Evolutionary conservation across 805 yeast genomes (phyloP).

Genomic region (Lachancea sp.): DNA sequence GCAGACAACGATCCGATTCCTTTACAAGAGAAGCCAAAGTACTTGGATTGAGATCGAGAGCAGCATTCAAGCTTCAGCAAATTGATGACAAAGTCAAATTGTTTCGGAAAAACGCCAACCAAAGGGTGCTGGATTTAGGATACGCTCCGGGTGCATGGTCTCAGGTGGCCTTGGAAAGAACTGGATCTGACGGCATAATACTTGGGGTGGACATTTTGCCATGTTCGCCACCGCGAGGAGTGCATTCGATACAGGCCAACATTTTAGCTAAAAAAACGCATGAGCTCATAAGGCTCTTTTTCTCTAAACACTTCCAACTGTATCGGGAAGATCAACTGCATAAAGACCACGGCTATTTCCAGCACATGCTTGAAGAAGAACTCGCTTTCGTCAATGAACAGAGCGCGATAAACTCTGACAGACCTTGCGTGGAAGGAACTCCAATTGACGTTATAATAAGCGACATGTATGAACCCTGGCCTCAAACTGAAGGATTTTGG

Average conservation of each 20-base stretch:
- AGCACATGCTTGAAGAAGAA: slow-evolving; percentile 17
- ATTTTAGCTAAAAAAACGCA: slow-evolving; percentile 67
- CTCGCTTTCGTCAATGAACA: slow-evolving; percentile 12
- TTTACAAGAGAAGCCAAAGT: slow-evolving; percentile 62
- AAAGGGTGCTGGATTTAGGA: slow-evolving; percentile 77
- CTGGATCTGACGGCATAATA: slow-evolving; percentile 47
- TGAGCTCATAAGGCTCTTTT: slow-evolving; percentile 44
- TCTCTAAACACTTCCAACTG: slow-evolving; percentile 30
- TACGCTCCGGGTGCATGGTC: slow-evolving; percentile 96
- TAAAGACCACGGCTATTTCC: slow-evolving; percentile 21
- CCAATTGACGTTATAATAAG: slow-evolving; percentile 66
- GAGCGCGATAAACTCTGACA: too few species aligned
- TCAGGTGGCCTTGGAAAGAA: slow-evolving; percentile 62
- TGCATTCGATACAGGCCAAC: slow-evolving; percentile 78
- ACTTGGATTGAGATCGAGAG: slow-evolving; percentile 67
- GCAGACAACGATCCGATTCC: slow-evolving; percentile 59
- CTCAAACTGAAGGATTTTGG: slow-evolving; percentile 46
- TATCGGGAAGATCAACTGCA: slow-evolving; percentile 34
- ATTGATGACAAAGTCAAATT: slow-evolving; percentile 58
- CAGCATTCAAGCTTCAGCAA: slow-evolving; percentile 83
- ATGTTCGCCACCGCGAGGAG: slow-evolving; percentile 74
- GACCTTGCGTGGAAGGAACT: slow-evolving; percentile 12
- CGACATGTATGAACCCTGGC: slow-evolving; percentile 74
- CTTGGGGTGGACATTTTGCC: slow-evolving; percentile 81
- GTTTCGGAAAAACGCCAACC: slow-evolving; percentile 40